These are phyloP conservation scores for Mucor irregularis DNA, from an alignment of 371 early-diverging fungal species.

Conservation along the genomic window DNA sequence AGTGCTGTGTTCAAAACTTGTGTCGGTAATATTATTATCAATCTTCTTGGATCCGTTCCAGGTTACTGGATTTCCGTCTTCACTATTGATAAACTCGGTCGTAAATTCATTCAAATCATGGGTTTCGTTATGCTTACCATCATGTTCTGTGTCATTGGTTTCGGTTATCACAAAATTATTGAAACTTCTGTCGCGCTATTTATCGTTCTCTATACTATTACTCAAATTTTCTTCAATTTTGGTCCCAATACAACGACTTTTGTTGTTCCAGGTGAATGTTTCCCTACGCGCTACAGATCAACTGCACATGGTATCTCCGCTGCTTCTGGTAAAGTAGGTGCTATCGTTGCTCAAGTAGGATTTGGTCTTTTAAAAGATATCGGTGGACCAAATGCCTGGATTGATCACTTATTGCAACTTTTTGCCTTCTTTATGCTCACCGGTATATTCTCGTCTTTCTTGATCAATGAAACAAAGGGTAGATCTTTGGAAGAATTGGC, in stretches of 20 bases:
- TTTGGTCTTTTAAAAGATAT: conserved; percentile 73
- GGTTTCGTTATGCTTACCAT: conserved; percentile 59
- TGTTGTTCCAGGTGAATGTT: conserved; percentile 83
- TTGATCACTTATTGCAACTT: conserved; percentile 68
- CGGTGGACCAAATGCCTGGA: conserved; percentile 64
- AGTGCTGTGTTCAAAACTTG: conserved; percentile 52
- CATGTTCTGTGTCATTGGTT: conserved; percentile 47
- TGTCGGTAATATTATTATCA: conserved; percentile 80
- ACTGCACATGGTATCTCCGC: conserved; percentile 91
- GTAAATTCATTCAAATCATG: conserved; percentile 79
- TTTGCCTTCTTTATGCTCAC: conserved; percentile 79
- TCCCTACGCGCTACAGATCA: conserved; percentile 85
- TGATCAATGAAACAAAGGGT: conserved; percentile 51
- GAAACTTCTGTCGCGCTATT: conserved; percentile 59
- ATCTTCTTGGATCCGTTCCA: conserved; percentile 81
- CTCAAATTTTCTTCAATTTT: conserved; percentile 87
- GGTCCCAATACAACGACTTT: conserved; percentile 88
- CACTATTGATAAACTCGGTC: conserved; percentile 81
- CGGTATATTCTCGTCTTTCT: conserved; percentile 62
- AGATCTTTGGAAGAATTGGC: conserved; percentile 45
- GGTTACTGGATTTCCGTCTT: conserved; percentile 87
- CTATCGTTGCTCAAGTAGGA: conserved; percentile 77
- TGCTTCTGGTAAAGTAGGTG: conserved; percentile 84
- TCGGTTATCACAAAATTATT: conserved; percentile 49
- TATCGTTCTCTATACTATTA: conserved; percentile 72